These are phyloP conservation scores for Elsinoe necatrix DNA, from an alignment of 2,329 filamentous ascomycete species.

Conservation along the genomic window DNA sequence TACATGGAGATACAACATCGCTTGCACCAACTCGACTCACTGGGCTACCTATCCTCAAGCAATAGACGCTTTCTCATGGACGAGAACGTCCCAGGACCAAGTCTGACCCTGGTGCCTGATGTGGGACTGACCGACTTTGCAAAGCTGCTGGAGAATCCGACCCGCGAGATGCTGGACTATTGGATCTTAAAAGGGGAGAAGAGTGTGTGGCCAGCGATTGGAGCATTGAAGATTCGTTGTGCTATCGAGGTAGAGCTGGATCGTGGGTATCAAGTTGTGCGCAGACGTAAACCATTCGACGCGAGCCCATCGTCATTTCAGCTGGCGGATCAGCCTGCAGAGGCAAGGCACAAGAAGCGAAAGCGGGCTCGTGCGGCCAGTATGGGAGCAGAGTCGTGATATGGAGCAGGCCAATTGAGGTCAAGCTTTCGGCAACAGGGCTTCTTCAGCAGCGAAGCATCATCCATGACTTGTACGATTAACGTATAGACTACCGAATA, in stretches of 20 bases:
- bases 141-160: constrained; percentile 74
- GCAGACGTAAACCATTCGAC: constrained; percentile 44
- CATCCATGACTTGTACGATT: neutral
- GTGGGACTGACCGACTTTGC: constrained; percentile 65
- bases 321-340: neutral
- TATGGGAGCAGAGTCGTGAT: constrained; percentile 10
- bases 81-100: constrained; percentile 50
- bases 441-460: neutral
- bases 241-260: constrained; percentile 84
- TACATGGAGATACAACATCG: constrained; percentile 73
- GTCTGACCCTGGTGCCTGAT: constrained; percentile 74
- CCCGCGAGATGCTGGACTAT: constrained; percentile 63
- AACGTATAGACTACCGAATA: neutral
- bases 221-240: constrained; percentile 71
- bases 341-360: constrained; percentile 11
- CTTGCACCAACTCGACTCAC: constrained; percentile 67
- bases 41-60: constrained; percentile 61
- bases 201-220: constrained; percentile 84
- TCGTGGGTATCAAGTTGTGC: constrained; percentile 69
- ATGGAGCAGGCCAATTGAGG: neutral
- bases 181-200: constrained; percentile 81
- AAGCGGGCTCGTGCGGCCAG: constrained; percentile 14
- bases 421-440: neutral
- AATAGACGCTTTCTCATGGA: constrained; percentile 73
- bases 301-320: constrained; percentile 25